phyloP scores from a whole-genome alignment of 1,284 basidiomycete genomes.

The Microbotryum intermedium region DNA sequence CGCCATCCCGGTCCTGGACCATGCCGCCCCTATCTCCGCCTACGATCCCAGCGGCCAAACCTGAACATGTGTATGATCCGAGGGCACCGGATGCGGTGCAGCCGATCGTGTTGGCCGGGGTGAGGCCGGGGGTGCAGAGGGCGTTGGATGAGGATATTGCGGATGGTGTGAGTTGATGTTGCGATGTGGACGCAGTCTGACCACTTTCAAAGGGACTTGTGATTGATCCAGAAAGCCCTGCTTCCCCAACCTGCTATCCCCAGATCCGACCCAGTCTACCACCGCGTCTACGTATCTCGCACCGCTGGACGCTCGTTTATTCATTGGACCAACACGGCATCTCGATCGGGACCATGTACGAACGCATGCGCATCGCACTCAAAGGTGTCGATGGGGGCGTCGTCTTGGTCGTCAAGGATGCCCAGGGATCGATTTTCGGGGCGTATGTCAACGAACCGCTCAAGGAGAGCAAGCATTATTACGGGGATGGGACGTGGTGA shows the following conservation, averaged over 20 bases:
- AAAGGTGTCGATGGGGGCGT: slow-evolving; percentile 42
- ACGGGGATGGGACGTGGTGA: slow-evolving; percentile 37
- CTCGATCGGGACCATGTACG: slow-evolving; percentile 77
- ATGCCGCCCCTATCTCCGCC: background rate
- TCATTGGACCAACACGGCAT: slow-evolving; percentile 93
- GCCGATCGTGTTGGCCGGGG: slow-evolving; percentile 12
- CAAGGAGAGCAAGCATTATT: slow-evolving; percentile 51
- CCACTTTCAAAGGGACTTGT: background rate
- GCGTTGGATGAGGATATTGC: slow-evolving; percentile 24
- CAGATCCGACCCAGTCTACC: slow-evolving; percentile 51
- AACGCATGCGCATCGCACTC: slow-evolving; percentile 45
- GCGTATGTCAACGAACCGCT: slow-evolving; percentile 71
- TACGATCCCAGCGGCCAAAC: background rate
- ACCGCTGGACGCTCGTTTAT: slow-evolving; percentile 79
- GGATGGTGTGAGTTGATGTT: slow-evolving; percentile 12
- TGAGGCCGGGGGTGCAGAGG: slow-evolving; percentile 8
- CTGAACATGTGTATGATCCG: background rate
- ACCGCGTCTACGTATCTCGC: slow-evolving; percentile 65
- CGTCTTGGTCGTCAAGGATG: slow-evolving; percentile 55
- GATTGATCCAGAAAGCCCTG: background rate
- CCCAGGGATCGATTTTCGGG: slow-evolving; percentile 59
- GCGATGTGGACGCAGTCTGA: background rate
- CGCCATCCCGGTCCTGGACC: background rate
- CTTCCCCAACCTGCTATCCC: background rate
- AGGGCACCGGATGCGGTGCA: slow-evolving; percentile 8